Conservation (phyloP, 2,329 filamentous ascomycete genomes). For the Seiridium cupressi region DNA sequence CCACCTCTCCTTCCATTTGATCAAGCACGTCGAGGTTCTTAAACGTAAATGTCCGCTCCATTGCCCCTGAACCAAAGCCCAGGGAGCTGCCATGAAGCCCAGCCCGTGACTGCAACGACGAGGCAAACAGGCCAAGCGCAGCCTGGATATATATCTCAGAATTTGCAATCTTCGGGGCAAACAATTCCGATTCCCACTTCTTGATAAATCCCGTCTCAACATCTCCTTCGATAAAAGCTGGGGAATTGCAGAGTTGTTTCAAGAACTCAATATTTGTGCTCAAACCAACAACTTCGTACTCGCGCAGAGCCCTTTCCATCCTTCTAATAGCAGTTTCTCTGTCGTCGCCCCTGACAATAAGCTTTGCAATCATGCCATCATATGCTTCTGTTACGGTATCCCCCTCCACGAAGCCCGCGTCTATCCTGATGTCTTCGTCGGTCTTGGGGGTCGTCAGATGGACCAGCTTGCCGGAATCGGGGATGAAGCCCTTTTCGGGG, state of each 20-base stretch:
- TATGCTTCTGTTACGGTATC: slow-evolving; percentile 94
- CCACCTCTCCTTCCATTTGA: slow-evolving; percentile 63
- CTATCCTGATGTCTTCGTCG: slow-evolving; percentile 77
- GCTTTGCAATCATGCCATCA: slow-evolving; percentile 98
- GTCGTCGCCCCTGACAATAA: slow-evolving; percentile 83
- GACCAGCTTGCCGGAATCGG: slow-evolving; percentile 84
- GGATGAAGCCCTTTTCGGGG: slow-evolving; percentile 86
- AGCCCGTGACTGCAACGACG: slow-evolving; percentile 30
- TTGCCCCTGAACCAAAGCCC: slow-evolving; percentile 49
- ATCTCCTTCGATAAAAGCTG: slow-evolving; percentile 79
- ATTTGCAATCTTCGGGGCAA: slow-evolving; percentile 58
- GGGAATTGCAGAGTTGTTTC: slow-evolving; percentile 79
- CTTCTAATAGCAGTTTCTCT: slow-evolving; percentile 81
- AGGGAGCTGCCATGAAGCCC: slow-evolving; percentile 49
- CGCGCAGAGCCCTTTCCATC: slow-evolving; percentile 73
- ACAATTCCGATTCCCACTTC: slow-evolving; percentile 79
- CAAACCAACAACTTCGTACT: slow-evolving; percentile 90
- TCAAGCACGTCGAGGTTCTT: slow-evolving; percentile 59
- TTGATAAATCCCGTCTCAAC: slow-evolving; percentile 97
- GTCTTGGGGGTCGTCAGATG: slow-evolving; percentile 74
- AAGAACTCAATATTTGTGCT: slow-evolving; percentile 97
- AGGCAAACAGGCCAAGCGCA: slow-evolving; percentile 69
- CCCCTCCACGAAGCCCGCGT: slow-evolving; percentile 88
- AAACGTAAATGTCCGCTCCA: slow-evolving; percentile 49
- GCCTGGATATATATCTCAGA: slow-evolving; percentile 84